phyloP scores from a whole-genome alignment of 2,329 filamentous ascomycete genomes.

The Diaporthe amygdali region DNA sequence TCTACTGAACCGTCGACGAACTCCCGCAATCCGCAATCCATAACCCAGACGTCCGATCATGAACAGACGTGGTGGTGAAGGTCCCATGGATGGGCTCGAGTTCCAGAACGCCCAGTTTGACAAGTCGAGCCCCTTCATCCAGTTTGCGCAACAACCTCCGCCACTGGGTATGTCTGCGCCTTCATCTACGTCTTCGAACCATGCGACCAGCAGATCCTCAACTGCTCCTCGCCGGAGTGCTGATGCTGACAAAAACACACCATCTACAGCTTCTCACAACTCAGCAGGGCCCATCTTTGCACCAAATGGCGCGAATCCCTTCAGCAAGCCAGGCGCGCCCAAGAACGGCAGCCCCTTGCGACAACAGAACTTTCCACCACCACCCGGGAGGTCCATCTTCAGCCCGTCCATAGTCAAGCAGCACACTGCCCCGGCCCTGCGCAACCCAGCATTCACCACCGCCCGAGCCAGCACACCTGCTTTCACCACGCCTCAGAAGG shows the following conservation, averaged over 20 bases:
- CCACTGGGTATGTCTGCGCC: conserved; percentile 27
- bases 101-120: conserved; percentile 7
- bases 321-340: conserved; percentile 32
- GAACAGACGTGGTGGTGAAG: conserved; percentile 7
- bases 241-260: neutral
- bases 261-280: neutral
- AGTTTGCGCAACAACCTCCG: conserved; percentile 33
- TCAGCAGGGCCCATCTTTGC: neutral
- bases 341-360: conserved; percentile 35
- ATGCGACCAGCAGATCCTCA: neutral
- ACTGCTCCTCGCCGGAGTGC: neutral
- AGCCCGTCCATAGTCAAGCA: conserved; percentile 47
- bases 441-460: conserved; percentile 62
- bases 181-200: neutral
- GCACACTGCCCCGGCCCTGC: conserved; percentile 57
- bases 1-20: neutral
- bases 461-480: conserved; percentile 2
- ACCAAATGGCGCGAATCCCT: conserved; percentile 35
- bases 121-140: neutral
- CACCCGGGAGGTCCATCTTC: conserved; percentile 52
- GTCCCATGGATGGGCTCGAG: conserved; percentile 15
- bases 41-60: neutral
- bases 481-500: conserved; percentile 61
- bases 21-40: neutral
- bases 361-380: conserved; percentile 42